Conservation (phyloP, 148 eudicot genomes). For the Gaultheria prostrata region DNA sequence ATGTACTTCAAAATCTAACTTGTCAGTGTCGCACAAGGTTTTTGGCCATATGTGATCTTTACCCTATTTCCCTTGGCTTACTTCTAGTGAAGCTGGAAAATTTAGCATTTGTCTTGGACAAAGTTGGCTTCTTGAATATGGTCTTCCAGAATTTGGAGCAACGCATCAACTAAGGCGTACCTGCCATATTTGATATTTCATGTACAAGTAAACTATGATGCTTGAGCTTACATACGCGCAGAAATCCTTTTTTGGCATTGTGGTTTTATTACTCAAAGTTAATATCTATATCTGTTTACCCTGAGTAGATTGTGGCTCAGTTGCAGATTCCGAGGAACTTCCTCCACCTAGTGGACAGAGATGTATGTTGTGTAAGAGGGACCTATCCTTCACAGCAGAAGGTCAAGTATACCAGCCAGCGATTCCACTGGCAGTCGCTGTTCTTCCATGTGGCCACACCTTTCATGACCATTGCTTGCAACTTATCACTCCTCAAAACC, state of each 20-base stretch:
- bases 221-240: not conserved
- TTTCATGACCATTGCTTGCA: constrained; percentile 61
- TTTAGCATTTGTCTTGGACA: not conserved
- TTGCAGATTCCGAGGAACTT: constrained; percentile 34
- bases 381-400: constrained; percentile 53
- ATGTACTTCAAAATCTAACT: not conserved
- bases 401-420: constrained; percentile 49
- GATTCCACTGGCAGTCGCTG: constrained; percentile 44
- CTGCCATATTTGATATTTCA: not conserved
- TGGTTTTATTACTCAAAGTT: not conserved
- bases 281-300: not conserved
- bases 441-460: constrained; percentile 62
- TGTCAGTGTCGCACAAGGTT: not conserved
- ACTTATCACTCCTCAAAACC: constrained; percentile 56
- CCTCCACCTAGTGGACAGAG: constrained; percentile 38
- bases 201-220: not conserved
- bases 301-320: not conserved
- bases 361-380: constrained; percentile 70
- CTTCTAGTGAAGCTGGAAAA: not conserved
- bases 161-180: not conserved
- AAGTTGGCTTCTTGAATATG: not conserved
- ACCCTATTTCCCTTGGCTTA: not conserved
- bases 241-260: constrained; percentile 2
- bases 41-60: not conserved
- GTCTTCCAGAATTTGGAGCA: not conserved